Conservation (phyloP, 2,329 filamentous ascomycete genomes). For the Talaromyces pinophilus region DNA sequence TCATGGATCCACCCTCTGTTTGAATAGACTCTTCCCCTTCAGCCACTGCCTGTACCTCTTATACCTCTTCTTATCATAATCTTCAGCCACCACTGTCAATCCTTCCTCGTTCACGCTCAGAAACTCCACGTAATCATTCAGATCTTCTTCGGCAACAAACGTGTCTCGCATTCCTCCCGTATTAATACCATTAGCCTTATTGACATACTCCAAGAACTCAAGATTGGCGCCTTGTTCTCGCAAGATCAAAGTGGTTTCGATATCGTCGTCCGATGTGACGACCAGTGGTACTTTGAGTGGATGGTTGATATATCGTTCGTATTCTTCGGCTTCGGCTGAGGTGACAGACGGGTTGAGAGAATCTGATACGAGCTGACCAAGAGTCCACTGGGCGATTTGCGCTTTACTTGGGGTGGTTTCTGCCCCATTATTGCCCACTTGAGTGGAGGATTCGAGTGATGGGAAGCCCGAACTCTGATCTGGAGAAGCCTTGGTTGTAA, state of each 20-base stretch:
- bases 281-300: conserved; percentile 81
- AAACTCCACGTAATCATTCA: conserved; percentile 74
- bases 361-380: conserved; percentile 80
- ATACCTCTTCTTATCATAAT: conserved; percentile 88
- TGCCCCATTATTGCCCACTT: conserved; percentile 45
- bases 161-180: conserved; percentile 37
- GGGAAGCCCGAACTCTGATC: conserved; percentile 26
- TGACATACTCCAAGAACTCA: conserved; percentile 80
- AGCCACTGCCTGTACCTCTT: conserved; percentile 97
- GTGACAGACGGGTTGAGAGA: conserved; percentile 83
- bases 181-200: conserved; percentile 65
- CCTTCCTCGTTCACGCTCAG: conserved; percentile 77
- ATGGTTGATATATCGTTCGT: conserved; percentile 83
- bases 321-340: conserved; percentile 76
- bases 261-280: conserved; percentile 46
- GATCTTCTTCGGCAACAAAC: conserved; percentile 60
- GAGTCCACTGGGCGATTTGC: conserved; percentile 77
- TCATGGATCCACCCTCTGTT: conserved; percentile 65
- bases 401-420: conserved; percentile 71
- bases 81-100: conserved; percentile 82
- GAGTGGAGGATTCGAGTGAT: conserved; percentile 36
- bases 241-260: conserved; percentile 38
- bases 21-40: conserved; percentile 91
- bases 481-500: conserved; percentile 25
- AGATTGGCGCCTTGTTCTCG: conserved; percentile 47